Percentiles rank a stretch among this genome's conserved stretches.
phyloP scores from a whole-genome alignment of 1,284 basidiomycete genomes.

The Bondarzewia mesenterica region DNA sequence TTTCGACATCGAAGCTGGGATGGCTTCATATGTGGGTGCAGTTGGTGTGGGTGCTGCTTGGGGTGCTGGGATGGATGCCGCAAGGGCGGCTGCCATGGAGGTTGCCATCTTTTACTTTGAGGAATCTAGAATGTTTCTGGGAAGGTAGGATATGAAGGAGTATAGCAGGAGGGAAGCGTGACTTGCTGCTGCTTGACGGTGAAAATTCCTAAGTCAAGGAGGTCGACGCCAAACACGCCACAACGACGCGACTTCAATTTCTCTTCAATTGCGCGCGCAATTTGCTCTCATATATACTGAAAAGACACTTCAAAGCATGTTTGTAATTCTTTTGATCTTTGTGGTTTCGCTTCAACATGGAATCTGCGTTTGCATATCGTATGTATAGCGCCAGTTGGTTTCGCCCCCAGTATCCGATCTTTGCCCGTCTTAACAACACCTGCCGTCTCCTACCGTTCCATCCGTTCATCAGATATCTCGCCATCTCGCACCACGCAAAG shows the following conservation, averaged over 20 bases:
- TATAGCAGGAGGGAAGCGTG: background rate
- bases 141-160: background rate
- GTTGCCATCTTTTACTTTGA: slow-evolving; percentile 34
- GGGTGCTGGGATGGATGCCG: slow-evolving; percentile 72
- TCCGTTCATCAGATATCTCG: too few relatives aligned
- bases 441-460: too few relatives aligned
- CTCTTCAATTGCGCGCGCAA: too few relatives aligned
- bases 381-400: too few relatives aligned
- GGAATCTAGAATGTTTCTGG: background rate
- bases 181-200: background rate
- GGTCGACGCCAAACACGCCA: slow-evolving; percentile 17
- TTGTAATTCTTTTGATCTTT: background rate
- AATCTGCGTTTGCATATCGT: too few relatives aligned
- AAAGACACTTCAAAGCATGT: background rate
- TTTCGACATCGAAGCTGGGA: slow-evolving; percentile 85
- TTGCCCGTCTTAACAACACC: too few relatives aligned
- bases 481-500: too few relatives aligned
- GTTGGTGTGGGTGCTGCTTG: slow-evolving; percentile 48
- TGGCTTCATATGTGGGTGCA: slow-evolving; percentile 66
- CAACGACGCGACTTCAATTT: slow-evolving; percentile 9
- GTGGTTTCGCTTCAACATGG: too few relatives aligned
- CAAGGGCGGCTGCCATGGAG: slow-evolving; percentile 85
- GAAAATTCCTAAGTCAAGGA: background rate
- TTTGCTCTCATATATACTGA: background rate
- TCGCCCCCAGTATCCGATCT: too few relatives aligned